Evolutionary conservation across 2,329 filamentous ascomycete genomes (phyloP).

Genomic region (Penicillium thymicola): DNA sequence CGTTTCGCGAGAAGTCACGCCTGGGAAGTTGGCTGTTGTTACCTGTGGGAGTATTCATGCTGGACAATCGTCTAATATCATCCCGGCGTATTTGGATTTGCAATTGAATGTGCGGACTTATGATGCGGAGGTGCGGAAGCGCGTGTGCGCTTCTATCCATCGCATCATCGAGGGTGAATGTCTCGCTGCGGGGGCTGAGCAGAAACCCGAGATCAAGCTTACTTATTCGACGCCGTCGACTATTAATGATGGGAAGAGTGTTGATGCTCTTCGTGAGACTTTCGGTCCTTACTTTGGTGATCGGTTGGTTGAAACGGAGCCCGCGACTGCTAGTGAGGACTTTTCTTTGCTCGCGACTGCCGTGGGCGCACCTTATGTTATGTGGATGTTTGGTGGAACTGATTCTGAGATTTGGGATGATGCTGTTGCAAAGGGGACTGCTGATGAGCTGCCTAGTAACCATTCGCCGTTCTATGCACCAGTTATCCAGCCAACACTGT

Average conservation of each 20-base stretch:
- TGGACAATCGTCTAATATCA: constrained; percentile 46
- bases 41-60: constrained; percentile 46
- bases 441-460: constrained; percentile 54
- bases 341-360: constrained; percentile 54
- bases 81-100: constrained; percentile 43
- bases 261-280: constrained; percentile 39
- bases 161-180: constrained; percentile 54
- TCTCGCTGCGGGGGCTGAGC: constrained; percentile 45
- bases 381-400: constrained; percentile 56
- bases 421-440: constrained; percentile 44
- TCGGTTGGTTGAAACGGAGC: constrained; percentile 38
- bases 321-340: constrained; percentile 53
- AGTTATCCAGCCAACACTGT: constrained; percentile 54
- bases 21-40: constrained; percentile 44
- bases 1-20: constrained; percentile 39
- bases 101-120: constrained; percentile 44
- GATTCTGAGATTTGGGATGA: constrained; percentile 50
- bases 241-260: constrained; percentile 50
- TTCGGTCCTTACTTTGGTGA: constrained; percentile 50
- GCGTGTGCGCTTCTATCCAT: constrained; percentile 37
- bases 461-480: constrained; percentile 59
- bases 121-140: constrained; percentile 29
- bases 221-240: constrained; percentile 49
- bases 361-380: constrained; percentile 50
- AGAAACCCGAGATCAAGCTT: constrained; percentile 44